These are phyloP conservation scores for Pythium diclinum DNA, from an alignment of 352 stramenopile genomes.

Conservation along the genomic window DNA sequence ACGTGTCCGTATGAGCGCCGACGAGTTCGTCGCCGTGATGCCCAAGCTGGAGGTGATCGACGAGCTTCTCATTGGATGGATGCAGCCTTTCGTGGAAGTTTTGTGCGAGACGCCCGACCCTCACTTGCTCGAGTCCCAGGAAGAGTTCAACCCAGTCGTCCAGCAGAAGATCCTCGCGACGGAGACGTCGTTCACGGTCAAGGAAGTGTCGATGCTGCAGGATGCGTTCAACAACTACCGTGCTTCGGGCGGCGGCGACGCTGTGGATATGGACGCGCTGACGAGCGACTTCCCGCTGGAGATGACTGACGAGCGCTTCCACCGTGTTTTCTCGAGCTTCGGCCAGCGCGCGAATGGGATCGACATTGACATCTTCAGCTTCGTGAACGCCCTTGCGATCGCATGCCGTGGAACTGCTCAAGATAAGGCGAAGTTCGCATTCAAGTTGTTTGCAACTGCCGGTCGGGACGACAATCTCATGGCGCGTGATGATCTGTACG, in stretches of 20 bases:
- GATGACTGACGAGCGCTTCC: constrained; percentile 80
- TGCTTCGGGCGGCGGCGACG: constrained; percentile 56
- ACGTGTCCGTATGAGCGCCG: constrained; percentile 62
- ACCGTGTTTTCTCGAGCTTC: constrained; percentile 76
- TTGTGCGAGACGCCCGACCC: constrained; percentile 78
- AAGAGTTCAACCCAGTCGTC: constrained; percentile 86
- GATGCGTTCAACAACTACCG: constrained; percentile 87
- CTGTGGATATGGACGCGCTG: constrained; percentile 76
- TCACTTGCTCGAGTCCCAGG: constrained; percentile 77
- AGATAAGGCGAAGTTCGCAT: constrained; percentile 78
- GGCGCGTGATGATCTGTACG: constrained; percentile 78
- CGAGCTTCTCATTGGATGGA: constrained; percentile 75
- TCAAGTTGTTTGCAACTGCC: constrained; percentile 68
- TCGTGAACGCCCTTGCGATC: constrained; percentile 77
- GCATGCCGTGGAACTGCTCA: constrained; percentile 65
- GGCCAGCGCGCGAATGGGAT: constrained; percentile 69
- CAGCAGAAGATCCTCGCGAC: constrained; percentile 86
- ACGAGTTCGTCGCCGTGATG: constrained; percentile 71
- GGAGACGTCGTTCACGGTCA: constrained; percentile 75
- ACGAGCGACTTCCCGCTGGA: constrained; percentile 77
- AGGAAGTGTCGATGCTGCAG: constrained; percentile 77
- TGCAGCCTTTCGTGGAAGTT: constrained; percentile 82
- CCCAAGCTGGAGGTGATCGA: constrained; percentile 40
- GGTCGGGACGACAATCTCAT: constrained; percentile 45
- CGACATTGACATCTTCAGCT: constrained; percentile 86